phyloP scores from a whole-genome alignment of 2,329 filamentous ascomycete genomes.

The Arthrocladium fulminans region DNA sequence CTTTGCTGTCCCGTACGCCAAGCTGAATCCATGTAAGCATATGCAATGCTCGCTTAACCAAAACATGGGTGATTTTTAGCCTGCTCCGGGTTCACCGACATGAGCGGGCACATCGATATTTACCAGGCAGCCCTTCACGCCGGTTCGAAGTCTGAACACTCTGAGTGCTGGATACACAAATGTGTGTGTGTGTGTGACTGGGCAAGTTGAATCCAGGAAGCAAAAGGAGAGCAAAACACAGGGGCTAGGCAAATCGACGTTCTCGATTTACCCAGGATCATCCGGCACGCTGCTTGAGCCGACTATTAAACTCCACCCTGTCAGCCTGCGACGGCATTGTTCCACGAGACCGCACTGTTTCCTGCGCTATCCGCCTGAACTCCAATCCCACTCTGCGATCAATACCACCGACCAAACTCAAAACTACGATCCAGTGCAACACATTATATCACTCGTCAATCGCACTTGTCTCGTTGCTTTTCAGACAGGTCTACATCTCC shows the following conservation, averaged over 20 bases:
- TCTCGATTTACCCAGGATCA: not conserved
- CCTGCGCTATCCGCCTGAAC: not conserved
- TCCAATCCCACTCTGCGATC: not conserved
- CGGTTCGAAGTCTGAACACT: no score
- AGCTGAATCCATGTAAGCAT: not conserved
- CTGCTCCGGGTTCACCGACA: not conserved
- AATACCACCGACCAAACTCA: slow-evolving; percentile 2
- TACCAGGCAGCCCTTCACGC: no score
- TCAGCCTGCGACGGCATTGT: not conserved
- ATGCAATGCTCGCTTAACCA: not conserved
- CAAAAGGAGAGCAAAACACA: not conserved
- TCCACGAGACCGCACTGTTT: not conserved
- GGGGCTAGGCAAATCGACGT: not conserved
- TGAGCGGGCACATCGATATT: not conserved
- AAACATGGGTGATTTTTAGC: not conserved
- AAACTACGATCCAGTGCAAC: not conserved
- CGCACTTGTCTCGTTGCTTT: not conserved
- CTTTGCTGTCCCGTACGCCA: not conserved
- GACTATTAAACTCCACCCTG: no score
- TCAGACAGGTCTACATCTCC: not conserved
- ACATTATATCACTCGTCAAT: not conserved
- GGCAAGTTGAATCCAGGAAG: not conserved
- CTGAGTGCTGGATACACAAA: no score
- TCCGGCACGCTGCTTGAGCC: no score
- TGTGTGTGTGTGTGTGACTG: not conserved